Evolutionary conservation across 805 yeast genomes (phyloP), one percentile per base, ranked within the genome.

Genomic region (Lipomyces sp.): DNA sequence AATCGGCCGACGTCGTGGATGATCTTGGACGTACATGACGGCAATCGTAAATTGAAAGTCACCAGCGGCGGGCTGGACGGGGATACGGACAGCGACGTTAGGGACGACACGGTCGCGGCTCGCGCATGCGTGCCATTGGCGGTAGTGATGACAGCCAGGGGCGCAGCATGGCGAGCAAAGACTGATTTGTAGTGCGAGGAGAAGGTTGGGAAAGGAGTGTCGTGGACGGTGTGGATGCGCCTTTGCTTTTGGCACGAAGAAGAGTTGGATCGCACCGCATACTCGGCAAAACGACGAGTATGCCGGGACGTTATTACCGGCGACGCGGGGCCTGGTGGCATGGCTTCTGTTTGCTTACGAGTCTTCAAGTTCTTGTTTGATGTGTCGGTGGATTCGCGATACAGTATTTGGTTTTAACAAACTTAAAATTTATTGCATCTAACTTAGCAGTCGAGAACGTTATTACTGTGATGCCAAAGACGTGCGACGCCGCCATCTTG

Each of bases 31-130:
- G 98, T 93, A 39, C 87, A 83, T 4, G 97, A 90, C 0, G 98
- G 98, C 13, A 87, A 79, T 76, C 90, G 96, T 50, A 94, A 80
- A 75, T 94, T 94, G 80, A 94, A 93, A 73, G 91, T 95, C 0
- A 94, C 74, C 62, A 93, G 77, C 1, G 97, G 96, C 13, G 81
- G 81, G 18, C 51, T 65, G 13, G 58, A 54, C 0, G 97, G 97
- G 58, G 83, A 81, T 35, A 92, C 84, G 0, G 96, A 87, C 13
- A 94, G 79, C 0, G 98, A 92, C 11, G 91, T 85, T 55, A 92
- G 90, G 0, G 97, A 91, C 2, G 97, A 90, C 1, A 94, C 80
- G 0, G 98, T 92, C 81, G 59, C 68, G 24, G 70, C 71, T 10
- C 63, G 64, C 15, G 56, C 6, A 15, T 18, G 58, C 29, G 15